Percentiles rank a stretch among this genome's conserved stretches.
These are phyloP conservation scores for Russula sp. DNA, from an alignment of 768 basidiomycete species.

Conservation along the genomic window DNA sequence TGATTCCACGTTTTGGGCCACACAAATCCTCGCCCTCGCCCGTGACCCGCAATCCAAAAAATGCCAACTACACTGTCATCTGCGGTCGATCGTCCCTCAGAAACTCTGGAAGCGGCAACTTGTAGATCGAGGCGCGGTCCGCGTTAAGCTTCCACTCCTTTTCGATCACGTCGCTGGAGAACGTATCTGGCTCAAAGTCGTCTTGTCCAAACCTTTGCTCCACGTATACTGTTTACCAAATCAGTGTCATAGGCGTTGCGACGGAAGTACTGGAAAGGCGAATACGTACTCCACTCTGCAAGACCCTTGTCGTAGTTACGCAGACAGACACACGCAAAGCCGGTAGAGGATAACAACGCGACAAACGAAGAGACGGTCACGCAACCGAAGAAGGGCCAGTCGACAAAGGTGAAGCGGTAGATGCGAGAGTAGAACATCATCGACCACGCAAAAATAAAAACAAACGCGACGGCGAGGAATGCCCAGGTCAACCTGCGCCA, in stretches of 20 bases:
- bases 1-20: neutral
- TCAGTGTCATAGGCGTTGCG: neutral
- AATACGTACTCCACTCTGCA: conserved; percentile 44
- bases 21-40: neutral
- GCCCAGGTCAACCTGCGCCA: conserved; percentile 33
- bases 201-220: neutral
- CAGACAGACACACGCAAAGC: conserved; percentile 43
- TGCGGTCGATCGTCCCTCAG: neutral
- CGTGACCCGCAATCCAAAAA: neutral
- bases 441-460: conserved; percentile 27
- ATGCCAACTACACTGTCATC: neutral
- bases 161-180: conserved; percentile 1
- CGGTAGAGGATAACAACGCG: conserved; percentile 31
- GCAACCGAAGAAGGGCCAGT: conserved; percentile 46
- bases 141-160: conserved; percentile 13
- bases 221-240: conserved; percentile 7
- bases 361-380: conserved; percentile 38
- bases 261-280: neutral
- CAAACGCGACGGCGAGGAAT: conserved; percentile 38
- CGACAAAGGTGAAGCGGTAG: conserved; percentile 27
- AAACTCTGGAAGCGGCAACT: conserved; percentile 1
- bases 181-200: conserved; percentile 17
- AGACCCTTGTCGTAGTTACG: conserved; percentile 49
- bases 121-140: conserved; percentile 17
- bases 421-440: conserved; percentile 27